phyloP scores from a whole-genome alignment of 2,329 filamentous ascomycete species.

The Penicillium oxalicum region DNA sequence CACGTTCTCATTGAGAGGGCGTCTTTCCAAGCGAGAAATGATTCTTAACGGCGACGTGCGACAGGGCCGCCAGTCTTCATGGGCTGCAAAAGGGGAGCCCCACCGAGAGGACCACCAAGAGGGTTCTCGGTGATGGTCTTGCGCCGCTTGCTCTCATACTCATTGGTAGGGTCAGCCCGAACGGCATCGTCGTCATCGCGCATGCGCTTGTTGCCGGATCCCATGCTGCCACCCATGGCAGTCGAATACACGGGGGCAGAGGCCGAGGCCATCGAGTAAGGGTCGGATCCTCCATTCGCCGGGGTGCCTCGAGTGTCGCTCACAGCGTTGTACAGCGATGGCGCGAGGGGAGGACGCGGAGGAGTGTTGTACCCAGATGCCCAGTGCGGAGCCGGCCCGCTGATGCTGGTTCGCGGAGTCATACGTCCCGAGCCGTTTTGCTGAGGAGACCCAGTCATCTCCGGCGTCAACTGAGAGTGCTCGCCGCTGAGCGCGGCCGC shows the following conservation, averaged over 20 bases:
- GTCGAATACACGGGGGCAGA: constrained; percentile 49
- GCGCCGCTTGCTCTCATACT: constrained; percentile 66
- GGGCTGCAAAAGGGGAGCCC: constrained; percentile 37
- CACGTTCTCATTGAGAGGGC: too few relatives aligned
- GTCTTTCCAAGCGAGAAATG: not conserved
- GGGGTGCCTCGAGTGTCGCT: constrained; percentile 65
- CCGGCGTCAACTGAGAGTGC: constrained; percentile 69
- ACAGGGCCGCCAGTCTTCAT: constrained; percentile 41
- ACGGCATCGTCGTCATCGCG: constrained; percentile 60
- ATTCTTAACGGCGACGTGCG: constrained; percentile 33
- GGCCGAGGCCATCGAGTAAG: constrained; percentile 63
- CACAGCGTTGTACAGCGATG: constrained; percentile 84
- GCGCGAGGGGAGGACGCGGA: constrained; percentile 63
- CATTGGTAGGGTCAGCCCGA: constrained; percentile 57
- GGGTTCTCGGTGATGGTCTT: constrained; percentile 65
- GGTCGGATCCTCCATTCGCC: constrained; percentile 62
- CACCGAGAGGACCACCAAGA: constrained; percentile 43
- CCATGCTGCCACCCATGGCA: constrained; percentile 60
- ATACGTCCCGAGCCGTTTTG: constrained; percentile 76
- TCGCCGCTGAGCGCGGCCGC: constrained; percentile 64
- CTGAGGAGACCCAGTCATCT: constrained; percentile 79
- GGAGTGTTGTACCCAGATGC: constrained; percentile 70
- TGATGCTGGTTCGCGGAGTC: constrained; percentile 71
- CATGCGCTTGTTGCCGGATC: constrained; percentile 52
- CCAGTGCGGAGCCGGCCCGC: constrained; percentile 68